phyloP scores from a whole-genome alignment of 805 yeast species.

The Nakazawaea laoshanensis region DNA sequence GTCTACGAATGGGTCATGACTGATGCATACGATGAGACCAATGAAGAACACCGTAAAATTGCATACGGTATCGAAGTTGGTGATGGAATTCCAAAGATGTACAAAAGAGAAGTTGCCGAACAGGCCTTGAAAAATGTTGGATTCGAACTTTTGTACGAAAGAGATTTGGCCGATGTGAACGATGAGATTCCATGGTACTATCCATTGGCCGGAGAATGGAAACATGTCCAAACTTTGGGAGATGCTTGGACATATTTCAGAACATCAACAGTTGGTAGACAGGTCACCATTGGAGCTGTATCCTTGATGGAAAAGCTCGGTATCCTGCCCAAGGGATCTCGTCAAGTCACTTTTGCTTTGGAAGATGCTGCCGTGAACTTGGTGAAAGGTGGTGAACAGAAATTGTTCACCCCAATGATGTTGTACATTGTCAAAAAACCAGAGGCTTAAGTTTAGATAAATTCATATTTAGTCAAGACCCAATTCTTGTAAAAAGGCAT shows the following conservation, averaged over 20 bases:
- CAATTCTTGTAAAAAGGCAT: slow-evolving; percentile 64
- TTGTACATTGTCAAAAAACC: slow-evolving; percentile 87
- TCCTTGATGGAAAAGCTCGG: slow-evolving; percentile 79
- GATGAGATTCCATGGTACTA: slow-evolving; percentile 96
- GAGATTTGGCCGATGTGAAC: slow-evolving; percentile 74
- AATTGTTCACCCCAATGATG: slow-evolving; percentile 97
- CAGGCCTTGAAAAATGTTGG: slow-evolving; percentile 83
- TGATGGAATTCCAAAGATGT: slow-evolving; percentile 99
- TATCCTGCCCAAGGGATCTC: slow-evolving; percentile 87
- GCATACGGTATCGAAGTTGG: slow-evolving; percentile 98
- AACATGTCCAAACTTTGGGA: slow-evolving; percentile 66
- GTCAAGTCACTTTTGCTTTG: slow-evolving; percentile 82
- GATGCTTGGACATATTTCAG: slow-evolving; percentile 83
- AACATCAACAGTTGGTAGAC: slow-evolving; percentile 82
- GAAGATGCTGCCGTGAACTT: slow-evolving; percentile 96
- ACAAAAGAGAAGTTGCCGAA: slow-evolving; percentile 74
- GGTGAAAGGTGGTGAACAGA: slow-evolving; percentile 85
- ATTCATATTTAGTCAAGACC: slow-evolving; percentile 25
- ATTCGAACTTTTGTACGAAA: slow-evolving; percentile 65
- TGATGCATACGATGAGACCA: slow-evolving; percentile 78
- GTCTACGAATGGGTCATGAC: slow-evolving; percentile 99
- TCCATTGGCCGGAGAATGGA: slow-evolving; percentile 93
- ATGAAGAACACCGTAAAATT: slow-evolving; percentile 84
- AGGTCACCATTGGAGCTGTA: slow-evolving; percentile 71
- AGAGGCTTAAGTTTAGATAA: not conserved